Evolutionary conservation across 2,329 filamentous ascomycete species (phyloP), one percentile per base, ranked within the genome.

Genomic region (Aspergillus carbonarius): DNA sequence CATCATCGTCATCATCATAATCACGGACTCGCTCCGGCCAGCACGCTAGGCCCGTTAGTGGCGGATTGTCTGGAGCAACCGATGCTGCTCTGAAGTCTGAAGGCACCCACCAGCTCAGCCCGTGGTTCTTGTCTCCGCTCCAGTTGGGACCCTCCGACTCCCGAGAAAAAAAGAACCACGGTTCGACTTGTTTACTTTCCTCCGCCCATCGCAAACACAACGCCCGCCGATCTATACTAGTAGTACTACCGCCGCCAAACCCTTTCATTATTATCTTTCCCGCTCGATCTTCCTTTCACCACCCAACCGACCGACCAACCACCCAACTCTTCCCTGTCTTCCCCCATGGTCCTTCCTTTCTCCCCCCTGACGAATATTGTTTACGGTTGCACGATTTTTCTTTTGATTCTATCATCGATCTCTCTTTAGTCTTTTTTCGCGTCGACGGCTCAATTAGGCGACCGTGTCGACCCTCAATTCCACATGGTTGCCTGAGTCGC

Each of bases 151-250:
- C 58, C 48, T 58, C 57, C 57, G 61, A 58, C 50, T 67, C 52
- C 58, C 61, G 54, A 55, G 40, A 49, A 55, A 39, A 51, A 61
- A 64, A 68, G 68, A 68, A 68, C 70, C 69, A 72, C 68, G 68
- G 68, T 68, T 72, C 70, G n/a, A 70, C 52, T 70, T 72, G 68
- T 71, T 72, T 72, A 71, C 67, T 57, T 57, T 59, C 47, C 37
- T 58, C 61, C 58, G 39, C 60, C 37, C 50, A 50, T 60, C 60
- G 66, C 67, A 68, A 69, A 66, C 69, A 67, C 64, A 61, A 44
- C 27, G 17, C 48, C 47, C 57, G 30, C 44, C 30, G 27, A 59
- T 58, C 57, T 65, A 69, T 23, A 23, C 23, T 23, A 23, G 23
- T 23, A 23, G 23, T 65, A 59, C 58, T 32, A 42, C 35, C 60